Evolutionary conservation across 805 yeast species (phyloP).

Genomic region (Pichia deserticola): DNA sequence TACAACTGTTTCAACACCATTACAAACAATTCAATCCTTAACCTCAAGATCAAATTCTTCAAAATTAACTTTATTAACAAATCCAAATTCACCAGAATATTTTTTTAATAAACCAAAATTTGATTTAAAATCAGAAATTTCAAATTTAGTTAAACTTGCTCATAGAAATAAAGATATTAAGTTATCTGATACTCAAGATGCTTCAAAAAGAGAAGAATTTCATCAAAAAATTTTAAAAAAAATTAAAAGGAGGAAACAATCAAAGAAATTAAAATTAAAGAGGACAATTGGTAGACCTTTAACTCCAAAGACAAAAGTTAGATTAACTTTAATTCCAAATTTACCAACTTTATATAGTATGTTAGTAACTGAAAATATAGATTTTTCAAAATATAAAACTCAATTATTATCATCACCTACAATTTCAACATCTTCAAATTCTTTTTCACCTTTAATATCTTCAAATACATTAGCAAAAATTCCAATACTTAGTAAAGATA

Average conservation of each 20-base stretch:
- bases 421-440: neutral
- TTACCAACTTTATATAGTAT: conserved; percentile 37
- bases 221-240: conserved; percentile 4
- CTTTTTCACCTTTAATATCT: neutral
- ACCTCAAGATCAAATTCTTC: no score
- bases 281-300: conserved; percentile 35
- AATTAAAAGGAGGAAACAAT: conserved; percentile 1
- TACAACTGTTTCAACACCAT: no score
- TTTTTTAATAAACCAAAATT: conserved; percentile 1
- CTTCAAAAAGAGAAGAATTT: neutral
- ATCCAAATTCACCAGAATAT: neutral
- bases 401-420: neutral
- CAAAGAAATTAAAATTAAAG: neutral
- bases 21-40: no score
- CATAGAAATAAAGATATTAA: conserved; percentile 10
- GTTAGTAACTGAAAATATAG: conserved; percentile 27
- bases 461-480: neutral
- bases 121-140: neutral
- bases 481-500: neutral
- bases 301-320: conserved; percentile 44
- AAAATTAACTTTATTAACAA: neutral
- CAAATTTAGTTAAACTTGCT: conserved; percentile 6
- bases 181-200: conserved; percentile 4
- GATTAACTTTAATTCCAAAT: conserved; percentile 40
- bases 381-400: neutral